Base-by-base conservation (phyloP, 2,329 filamentous ascomycete genomes). In the Penicillium occitanis region DNA sequence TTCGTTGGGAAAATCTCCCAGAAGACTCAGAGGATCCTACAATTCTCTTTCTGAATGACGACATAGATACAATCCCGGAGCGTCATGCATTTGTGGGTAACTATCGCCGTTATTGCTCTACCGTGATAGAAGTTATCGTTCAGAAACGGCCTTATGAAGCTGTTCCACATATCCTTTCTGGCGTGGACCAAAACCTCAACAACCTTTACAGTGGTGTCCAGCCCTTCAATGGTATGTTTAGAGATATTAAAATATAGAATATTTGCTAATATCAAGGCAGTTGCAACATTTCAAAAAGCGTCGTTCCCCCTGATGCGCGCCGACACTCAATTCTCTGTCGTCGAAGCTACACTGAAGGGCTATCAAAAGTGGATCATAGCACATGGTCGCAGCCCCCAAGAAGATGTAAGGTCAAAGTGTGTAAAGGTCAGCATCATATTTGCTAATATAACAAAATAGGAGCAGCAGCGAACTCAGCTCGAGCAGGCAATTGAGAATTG, bases 31-130 rank as follows among this genome's bases (percentile, higher is more conserved):
- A 91, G 57, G 90, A 97, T 71, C 85, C 91, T 1, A 93, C 91
- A 0, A 86, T 93, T 66, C 82, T 92, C 11, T 95, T 97, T 70
- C 84, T 99, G 1, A 85, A 93, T 72, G 93, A 98, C 73, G 95
- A 99, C 74, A 96, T 97, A 65, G 95, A 99, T 73, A 98, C 94
- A 0, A 83, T 94, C 22, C 95, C 95, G 0, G 95, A 99, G 76
- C 87, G 93, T 28, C 95, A 99, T 78, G 92, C 93, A 0, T 99
- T 99, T 76, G 85, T 98, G 11, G 93, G 94, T 3, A 98, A 99
- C 74, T 99, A 99, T 77, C 86, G 95, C 46, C 87, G 95, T 67
- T 98, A 97, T 73, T 95, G 93, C 76, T 88, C 89, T 2, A 90
- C 91, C 67, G 87, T 97, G 30, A 92, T 99, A 64, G 94, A 98